Evolutionary conservation across 2,329 filamentous ascomycete genomes (phyloP).

Genomic region (Nemania bipapillata): DNA sequence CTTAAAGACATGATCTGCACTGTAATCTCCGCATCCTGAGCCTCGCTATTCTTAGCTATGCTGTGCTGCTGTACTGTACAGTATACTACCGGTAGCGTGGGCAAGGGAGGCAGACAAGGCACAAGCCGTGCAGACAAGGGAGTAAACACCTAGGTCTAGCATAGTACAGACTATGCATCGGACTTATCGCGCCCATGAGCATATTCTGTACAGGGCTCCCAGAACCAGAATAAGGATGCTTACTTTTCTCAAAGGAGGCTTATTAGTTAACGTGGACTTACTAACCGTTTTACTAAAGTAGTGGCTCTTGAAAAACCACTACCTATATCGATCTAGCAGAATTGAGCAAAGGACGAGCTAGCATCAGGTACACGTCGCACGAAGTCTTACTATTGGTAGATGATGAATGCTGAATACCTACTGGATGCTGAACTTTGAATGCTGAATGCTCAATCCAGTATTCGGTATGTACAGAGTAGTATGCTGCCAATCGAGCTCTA

Average conservation of each 20-base stretch:
- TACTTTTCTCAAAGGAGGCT: conserved; percentile 14
- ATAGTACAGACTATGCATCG: conserved; percentile 19
- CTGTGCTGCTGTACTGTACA: no score
- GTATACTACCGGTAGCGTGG: conserved; percentile 2
- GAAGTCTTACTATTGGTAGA: not conserved
- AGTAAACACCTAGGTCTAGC: conserved; percentile 2
- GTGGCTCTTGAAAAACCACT: not conserved
- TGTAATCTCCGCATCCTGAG: conserved; percentile 5
- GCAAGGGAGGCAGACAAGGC: not conserved
- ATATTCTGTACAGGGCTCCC: not conserved
- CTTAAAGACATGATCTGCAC: conserved; percentile 1
- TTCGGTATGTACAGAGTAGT: no score
- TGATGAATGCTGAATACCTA: no score
- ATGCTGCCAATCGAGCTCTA: not conserved
- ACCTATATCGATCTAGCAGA: not conserved
- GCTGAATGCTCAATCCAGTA: no score
- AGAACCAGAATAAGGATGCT: conserved; percentile 12
- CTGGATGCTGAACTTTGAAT: no score
- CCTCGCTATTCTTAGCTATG: conserved; percentile 30
- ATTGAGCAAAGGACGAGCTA: not conserved
- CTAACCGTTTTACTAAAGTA: conserved; percentile 29
- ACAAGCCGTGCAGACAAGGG: not conserved
- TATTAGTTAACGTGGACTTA: conserved; percentile 31
- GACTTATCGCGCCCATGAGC: conserved; percentile 5
- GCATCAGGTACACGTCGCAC: not conserved